phyloP scores from a whole-genome alignment of 257 asterid species.

The Handroanthus guayacan region DNA sequence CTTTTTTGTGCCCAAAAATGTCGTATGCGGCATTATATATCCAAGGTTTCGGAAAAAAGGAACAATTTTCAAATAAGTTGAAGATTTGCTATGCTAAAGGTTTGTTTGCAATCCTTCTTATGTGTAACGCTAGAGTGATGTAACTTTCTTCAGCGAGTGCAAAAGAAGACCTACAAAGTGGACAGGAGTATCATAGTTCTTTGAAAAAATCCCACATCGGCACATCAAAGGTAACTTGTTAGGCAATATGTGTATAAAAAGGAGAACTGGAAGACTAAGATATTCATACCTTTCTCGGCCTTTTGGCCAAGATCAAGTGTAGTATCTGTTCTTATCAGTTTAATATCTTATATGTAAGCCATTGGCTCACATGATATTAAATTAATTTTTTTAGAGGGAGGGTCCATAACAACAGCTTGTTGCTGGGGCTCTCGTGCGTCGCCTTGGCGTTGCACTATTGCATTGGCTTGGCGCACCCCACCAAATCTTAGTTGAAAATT shows the following conservation, averaged over 20 bases:
- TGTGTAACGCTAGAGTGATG: background rate
- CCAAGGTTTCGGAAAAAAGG: slow-evolving; percentile 13
- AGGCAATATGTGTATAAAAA: background rate
- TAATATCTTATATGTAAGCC: slow-evolving; percentile 35
- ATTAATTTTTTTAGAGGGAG: slow-evolving; percentile 25
- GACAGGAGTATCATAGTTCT: too few relatives aligned
- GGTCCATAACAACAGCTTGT: slow-evolving; percentile 21
- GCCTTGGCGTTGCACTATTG: slow-evolving; percentile 34
- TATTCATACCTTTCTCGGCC: slow-evolving; percentile 71
- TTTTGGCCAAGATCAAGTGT: slow-evolving; percentile 64
- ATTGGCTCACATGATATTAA: slow-evolving; percentile 25
- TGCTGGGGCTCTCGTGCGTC: slow-evolving; percentile 29
- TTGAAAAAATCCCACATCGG: slow-evolving; percentile 20
- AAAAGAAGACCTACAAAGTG: background rate
- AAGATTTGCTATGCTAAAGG: background rate
- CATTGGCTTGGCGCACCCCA: slow-evolving; percentile 34
- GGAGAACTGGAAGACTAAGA: rapidly evolving
- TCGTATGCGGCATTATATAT: background rate
- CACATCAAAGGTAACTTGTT: background rate
- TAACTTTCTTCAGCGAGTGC: background rate
- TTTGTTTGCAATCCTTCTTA: too few relatives aligned
- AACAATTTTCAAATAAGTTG: background rate
- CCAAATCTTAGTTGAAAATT: background rate
- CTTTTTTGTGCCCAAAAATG: background rate
- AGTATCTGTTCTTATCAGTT: slow-evolving; percentile 47